These are phyloP conservation scores for Lasiodiplodia sp. DNA, from an alignment of 2,329 filamentous ascomycete genomes.

Conservation along the genomic window DNA sequence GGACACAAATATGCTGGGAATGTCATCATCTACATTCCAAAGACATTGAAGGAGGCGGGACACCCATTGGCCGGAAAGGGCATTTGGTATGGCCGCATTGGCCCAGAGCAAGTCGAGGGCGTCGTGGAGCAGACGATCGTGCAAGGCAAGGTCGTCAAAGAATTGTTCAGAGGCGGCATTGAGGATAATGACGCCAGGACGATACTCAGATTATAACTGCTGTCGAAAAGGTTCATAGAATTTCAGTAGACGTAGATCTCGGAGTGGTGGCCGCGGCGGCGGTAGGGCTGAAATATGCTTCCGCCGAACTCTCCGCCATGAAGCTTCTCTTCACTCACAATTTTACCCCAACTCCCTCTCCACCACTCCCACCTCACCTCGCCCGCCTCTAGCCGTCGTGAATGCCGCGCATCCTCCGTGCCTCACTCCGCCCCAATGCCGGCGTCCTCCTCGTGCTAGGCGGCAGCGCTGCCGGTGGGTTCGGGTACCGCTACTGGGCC, in stretches of 20 bases:
- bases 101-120: constrained; percentile 77
- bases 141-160: constrained; percentile 70
- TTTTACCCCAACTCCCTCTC: neutral
- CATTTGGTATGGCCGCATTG: constrained; percentile 83
- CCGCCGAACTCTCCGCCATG: constrained; percentile 11
- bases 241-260: neutral
- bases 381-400: neutral
- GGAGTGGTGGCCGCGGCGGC: neutral
- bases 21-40: constrained; percentile 80
- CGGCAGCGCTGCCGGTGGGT: constrained; percentile 43
- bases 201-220: constrained; percentile 11
- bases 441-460: constrained; percentile 44
- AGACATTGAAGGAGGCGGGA: constrained; percentile 40
- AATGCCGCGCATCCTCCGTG: constrained; percentile 28
- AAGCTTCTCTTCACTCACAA: constrained; percentile 22
- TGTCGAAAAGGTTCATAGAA: neutral
- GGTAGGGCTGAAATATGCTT: constrained; percentile 24
- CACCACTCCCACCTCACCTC: neutral
- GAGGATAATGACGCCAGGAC: constrained; percentile 39
- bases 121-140: constrained; percentile 75
- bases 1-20: constrained; percentile 89
- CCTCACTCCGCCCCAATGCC: constrained; percentile 38
- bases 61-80: constrained; percentile 74
- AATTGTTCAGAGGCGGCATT: constrained; percentile 77
- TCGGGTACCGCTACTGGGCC: constrained; percentile 43